Evolutionary conservation across 768 basidiomycete genomes (phyloP).

Genomic region (Termitomyces sp.): DNA sequence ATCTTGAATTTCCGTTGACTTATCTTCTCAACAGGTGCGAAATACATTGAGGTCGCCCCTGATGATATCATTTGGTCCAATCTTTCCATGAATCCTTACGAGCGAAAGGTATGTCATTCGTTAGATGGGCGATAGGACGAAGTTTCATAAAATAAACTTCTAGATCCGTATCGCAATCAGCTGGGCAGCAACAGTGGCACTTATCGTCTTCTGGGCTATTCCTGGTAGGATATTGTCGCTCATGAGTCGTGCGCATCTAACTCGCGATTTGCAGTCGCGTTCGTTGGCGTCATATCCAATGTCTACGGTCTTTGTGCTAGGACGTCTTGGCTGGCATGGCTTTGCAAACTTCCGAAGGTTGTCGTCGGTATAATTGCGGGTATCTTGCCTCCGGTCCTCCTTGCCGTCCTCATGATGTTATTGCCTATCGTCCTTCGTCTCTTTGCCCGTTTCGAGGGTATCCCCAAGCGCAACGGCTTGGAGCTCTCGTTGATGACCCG

Average conservation of each 20-base stretch:
- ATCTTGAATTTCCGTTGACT: background rate
- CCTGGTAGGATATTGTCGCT: constrained; percentile 48
- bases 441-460: constrained; percentile 84
- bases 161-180: constrained; percentile 57
- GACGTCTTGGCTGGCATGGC: constrained; percentile 77
- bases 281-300: constrained; percentile 86
- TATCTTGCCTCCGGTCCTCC: constrained; percentile 81
- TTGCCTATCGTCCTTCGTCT: constrained; percentile 77
- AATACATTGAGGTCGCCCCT: constrained; percentile 81
- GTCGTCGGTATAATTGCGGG: constrained; percentile 83
- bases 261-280: constrained; percentile 46
- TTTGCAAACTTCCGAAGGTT: constrained; percentile 62
- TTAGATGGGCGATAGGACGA: background rate
- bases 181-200: constrained; percentile 70
- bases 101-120: constrained; percentile 49
- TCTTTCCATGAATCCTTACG: constrained; percentile 86
- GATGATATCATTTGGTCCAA: constrained; percentile 92
- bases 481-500: constrained; percentile 92
- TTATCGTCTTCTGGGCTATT: constrained; percentile 88
- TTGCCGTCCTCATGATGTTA: constrained; percentile 90
- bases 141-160: background rate
- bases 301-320: constrained; percentile 62
- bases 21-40: constrained; percentile 32
- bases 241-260: background rate
- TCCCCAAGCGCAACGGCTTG: constrained; percentile 76